These are phyloP conservation scores for Arbutus unedo DNA, from an alignment of 148 eudicot genomes.

Conservation along the genomic window DNA sequence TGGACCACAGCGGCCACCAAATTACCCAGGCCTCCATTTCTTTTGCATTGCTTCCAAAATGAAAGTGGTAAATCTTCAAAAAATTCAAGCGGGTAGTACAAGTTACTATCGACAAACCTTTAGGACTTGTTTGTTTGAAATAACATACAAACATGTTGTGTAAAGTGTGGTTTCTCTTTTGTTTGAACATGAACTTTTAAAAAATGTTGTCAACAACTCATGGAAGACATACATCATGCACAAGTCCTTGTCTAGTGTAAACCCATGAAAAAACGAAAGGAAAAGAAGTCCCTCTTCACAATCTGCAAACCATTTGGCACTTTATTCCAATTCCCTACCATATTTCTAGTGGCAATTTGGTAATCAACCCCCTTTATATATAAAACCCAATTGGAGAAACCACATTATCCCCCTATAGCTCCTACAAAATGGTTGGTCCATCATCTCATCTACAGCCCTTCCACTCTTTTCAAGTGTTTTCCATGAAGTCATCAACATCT, in stretches of 20 bases:
- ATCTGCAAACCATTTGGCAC: conserved; percentile 18
- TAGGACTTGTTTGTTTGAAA: too few species aligned
- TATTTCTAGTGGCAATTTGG: conserved; percentile 26
- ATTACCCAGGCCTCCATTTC: too few species aligned
- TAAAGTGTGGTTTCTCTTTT: too few species aligned
- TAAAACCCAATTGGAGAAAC: conserved; percentile 25
- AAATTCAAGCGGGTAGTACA: too few species aligned
- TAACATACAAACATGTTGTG: too few species aligned
- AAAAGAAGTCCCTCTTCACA: background rate
- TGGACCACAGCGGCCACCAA: too few species aligned
- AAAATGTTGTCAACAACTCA: background rate
- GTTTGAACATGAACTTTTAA: background rate
- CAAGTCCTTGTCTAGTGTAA: conserved; percentile 2
- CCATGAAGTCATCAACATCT: conserved; percentile 41
- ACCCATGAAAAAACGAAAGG: conserved; percentile 12
- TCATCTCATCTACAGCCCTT: conserved; percentile 35
- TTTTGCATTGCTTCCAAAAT: too few species aligned
- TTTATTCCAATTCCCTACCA: conserved; percentile 4
- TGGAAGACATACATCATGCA: background rate
- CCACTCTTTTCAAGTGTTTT: conserved; percentile 39
- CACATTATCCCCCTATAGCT: background rate
- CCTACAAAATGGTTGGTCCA: conserved; percentile 41
- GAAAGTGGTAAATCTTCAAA: too few species aligned
- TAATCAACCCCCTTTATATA: conserved; percentile 44
- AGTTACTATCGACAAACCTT: too few species aligned